phyloP scores from a whole-genome alignment of 2,329 filamentous ascomycete species.

The Diplodia sapinea region DNA sequence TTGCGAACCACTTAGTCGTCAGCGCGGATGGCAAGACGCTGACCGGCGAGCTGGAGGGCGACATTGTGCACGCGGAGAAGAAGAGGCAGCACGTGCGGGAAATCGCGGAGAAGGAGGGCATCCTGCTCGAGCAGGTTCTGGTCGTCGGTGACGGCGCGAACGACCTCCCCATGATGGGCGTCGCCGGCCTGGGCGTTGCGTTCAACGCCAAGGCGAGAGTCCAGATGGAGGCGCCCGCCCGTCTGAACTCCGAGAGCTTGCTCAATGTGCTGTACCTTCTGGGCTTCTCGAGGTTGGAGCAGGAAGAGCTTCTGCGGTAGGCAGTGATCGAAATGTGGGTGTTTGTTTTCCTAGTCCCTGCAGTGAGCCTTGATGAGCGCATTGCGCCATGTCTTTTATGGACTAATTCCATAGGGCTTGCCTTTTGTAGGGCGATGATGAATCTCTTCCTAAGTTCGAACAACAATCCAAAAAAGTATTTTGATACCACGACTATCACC shows the following conservation, averaged over 20 bases:
- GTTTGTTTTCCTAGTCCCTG: not conserved
- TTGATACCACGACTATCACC: constrained; percentile 16
- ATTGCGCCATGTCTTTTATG: constrained; percentile 1
- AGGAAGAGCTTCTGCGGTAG: constrained; percentile 52
- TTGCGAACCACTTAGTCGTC: constrained; percentile 81
- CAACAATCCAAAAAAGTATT: not conserved
- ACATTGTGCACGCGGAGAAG: constrained; percentile 76
- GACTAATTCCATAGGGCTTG: constrained; percentile 18
- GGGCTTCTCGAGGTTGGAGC: constrained; percentile 71
- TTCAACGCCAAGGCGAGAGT: constrained; percentile 86
- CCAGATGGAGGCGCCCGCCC: constrained; percentile 75
- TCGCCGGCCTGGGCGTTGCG: constrained; percentile 77
- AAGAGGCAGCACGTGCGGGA: constrained; percentile 74
- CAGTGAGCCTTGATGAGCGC: not conserved
- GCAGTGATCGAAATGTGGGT: not conserved
- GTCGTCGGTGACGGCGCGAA: constrained; percentile 84
- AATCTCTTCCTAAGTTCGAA: not conserved
- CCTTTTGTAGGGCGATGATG: not conserved
- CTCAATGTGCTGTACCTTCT: constrained; percentile 76
- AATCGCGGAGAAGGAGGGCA: constrained; percentile 71
- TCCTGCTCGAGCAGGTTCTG: constrained; percentile 70
- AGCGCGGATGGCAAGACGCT: constrained; percentile 60
- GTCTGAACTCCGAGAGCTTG: constrained; percentile 70
- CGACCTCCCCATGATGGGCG: constrained; percentile 78
- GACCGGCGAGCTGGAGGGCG: constrained; percentile 73